Evolutionary conservation across 2,329 filamentous ascomycete species (phyloP).

Genomic region (Calonectria naviculata): DNA sequence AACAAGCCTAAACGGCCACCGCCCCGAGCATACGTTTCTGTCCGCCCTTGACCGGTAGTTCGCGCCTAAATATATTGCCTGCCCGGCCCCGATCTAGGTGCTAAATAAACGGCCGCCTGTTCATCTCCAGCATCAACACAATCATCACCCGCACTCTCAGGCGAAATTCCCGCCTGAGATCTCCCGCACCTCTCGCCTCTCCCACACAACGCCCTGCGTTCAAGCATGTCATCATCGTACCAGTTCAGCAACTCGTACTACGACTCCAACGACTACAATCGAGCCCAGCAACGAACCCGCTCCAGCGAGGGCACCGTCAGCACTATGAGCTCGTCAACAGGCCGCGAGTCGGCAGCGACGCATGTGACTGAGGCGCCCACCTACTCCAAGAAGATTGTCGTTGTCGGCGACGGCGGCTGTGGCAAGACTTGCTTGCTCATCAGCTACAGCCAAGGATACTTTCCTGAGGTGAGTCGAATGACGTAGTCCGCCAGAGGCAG

Average conservation of each 20-base stretch:
- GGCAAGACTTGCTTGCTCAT: constrained; percentile 99
- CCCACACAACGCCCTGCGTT: constrained; percentile 32
- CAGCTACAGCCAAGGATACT: constrained; percentile 98
- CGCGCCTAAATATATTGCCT: constrained; percentile 16
- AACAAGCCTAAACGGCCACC: constrained; percentile 18
- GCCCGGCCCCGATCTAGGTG: background rate
- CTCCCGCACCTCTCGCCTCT: constrained; percentile 21
- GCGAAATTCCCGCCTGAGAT: constrained; percentile 34
- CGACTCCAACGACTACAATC: constrained; percentile 52
- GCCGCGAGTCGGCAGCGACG: constrained; percentile 82
- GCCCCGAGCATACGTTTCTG: constrained; percentile 15
- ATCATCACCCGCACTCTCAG: constrained; percentile 20
- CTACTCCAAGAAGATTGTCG: constrained; percentile 99
- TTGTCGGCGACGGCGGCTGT: constrained; percentile 97
- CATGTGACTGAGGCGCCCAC: constrained; percentile 90
- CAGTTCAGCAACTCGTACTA: constrained; percentile 68
- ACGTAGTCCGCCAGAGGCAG: background rate
- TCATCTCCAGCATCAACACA: constrained; percentile 6
- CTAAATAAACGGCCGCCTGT: constrained; percentile 3
- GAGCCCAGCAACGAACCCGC: constrained; percentile 66
- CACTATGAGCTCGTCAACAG: constrained; percentile 82
- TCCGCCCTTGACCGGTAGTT: constrained; percentile 11
- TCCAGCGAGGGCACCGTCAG: constrained; percentile 92
- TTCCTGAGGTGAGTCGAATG: constrained; percentile 82
- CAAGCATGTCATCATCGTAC: constrained; percentile 63